Base-by-base conservation (phyloP, 192 early-diverging fungal genomes). In the Backusella australiensis region DNA sequence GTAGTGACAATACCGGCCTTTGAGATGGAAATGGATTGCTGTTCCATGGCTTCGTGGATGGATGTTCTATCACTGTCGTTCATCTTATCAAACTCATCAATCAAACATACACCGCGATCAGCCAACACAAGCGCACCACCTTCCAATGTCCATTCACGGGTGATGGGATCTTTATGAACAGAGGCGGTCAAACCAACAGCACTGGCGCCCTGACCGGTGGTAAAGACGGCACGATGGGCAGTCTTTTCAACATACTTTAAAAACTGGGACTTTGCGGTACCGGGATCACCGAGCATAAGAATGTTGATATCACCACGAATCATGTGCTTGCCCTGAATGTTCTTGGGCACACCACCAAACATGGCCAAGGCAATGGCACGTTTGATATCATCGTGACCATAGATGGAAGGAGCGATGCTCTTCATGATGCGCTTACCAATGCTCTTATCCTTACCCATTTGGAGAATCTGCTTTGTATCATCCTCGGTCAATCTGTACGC, bases 271-370 rank as follows among this genome's bases (percentile, higher is more conserved):
- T 95, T 95, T 26, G 94, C 94, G 11, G 94, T 95, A 70, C 94
- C 94, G 26, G 94, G 94, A 71, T 96, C 94, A 71, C 94, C 94
- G 66, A 99, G 88, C 81, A 99, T 86, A 11, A 99, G 87, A 41
- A 99, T 93, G 81, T 99, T 99, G 82, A 99, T 99, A 81, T 99
- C 97, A 32, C 97, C 97, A 82, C 97, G 92, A 34, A 97, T 92
- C n/a, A 92, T 86, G 84, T 96, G 95, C 83, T 99, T 99, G 41
- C 92, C 94, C 79, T 93, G 90, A 35, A 96, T 91, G 78, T 99
- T 93, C 85, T 99, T 99, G 76, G 94, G 86, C 4, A 97, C 95
- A 75, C 97, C 97, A 74, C 97, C 95, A 89, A 99, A 99, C 87
- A 99, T 89, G 29, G 95, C 89, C 34, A 99, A 83, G 2, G 96